Percentiles rank a stretch among this genome's conserved stretches.
Conservation (phyloP, 2,329 filamentous ascomycete species). For the Clonostachys chloroleuca region DNA sequence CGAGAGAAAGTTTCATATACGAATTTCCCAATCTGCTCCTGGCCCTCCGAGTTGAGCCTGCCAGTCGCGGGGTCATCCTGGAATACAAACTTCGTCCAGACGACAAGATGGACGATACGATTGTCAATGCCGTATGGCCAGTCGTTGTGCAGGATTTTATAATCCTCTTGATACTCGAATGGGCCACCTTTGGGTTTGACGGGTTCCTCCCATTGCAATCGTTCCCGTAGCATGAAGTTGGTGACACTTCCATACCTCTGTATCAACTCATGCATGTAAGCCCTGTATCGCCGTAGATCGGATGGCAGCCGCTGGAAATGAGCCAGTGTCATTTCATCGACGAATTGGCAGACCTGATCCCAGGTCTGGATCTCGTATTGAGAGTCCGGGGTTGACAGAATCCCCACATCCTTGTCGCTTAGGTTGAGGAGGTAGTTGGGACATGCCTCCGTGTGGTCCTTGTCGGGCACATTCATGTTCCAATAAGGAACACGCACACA, state of each 20-base stretch:
- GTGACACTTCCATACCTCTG: constrained; percentile 71
- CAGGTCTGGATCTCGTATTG: constrained; percentile 63
- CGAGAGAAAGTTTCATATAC: constrained; percentile 63
- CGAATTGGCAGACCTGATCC: constrained; percentile 62
- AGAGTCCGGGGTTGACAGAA: constrained; percentile 67
- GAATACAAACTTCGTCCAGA: constrained; percentile 89
- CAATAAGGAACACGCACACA: constrained; percentile 56
- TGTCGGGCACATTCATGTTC: constrained; percentile 71
- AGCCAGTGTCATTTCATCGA: constrained; percentile 64
- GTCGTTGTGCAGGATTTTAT: constrained; percentile 81
- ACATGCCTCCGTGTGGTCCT: constrained; percentile 60
- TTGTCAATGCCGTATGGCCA: constrained; percentile 87
- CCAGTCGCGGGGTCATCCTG: constrained; percentile 61
- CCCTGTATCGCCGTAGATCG: constrained; percentile 72
- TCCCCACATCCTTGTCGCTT: constrained; percentile 62
- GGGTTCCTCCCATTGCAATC: constrained; percentile 63
- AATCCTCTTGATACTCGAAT: constrained; percentile 47
- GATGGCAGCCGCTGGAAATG: constrained; percentile 73
- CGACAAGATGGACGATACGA: constrained; percentile 76
- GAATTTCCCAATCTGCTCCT: constrained; percentile 64
- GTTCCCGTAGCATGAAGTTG: constrained; percentile 67
- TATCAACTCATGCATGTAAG: constrained; percentile 61
- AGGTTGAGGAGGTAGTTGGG: constrained; percentile 65
- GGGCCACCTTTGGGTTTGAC: constrained; percentile 24
- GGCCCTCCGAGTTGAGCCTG: constrained; percentile 61